phyloP scores from a whole-genome alignment of 1,139 yeast genomes.

The Tardiomyces blankii region DNA sequence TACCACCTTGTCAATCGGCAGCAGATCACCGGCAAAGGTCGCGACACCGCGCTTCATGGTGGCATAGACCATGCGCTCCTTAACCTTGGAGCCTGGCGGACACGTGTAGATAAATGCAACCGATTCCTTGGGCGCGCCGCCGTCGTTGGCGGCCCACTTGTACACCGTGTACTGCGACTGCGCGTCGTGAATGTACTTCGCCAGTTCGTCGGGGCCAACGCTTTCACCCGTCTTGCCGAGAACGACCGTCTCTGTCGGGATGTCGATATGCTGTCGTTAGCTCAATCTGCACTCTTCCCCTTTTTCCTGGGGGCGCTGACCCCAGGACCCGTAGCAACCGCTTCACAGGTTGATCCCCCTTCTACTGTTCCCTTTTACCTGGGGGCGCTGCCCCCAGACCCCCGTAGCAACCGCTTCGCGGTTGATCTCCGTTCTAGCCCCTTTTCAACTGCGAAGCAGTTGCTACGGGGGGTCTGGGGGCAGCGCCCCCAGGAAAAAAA shows the following conservation, averaged over 20 bases:
- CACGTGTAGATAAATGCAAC: constrained; percentile 68
- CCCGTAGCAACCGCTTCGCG: too few relatives aligned
- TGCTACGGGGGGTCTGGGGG: too few relatives aligned
- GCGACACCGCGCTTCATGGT: constrained; percentile 64
- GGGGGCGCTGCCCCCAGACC: too few relatives aligned
- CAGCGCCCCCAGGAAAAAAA: too few relatives aligned
- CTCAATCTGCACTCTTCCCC: constrained; percentile 4
- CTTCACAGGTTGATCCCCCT: too few relatives aligned
- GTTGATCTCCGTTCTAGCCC: too few relatives aligned
- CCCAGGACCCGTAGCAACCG: too few relatives aligned
- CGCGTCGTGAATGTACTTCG: constrained; percentile 27
- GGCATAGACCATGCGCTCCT: constrained; percentile 89
- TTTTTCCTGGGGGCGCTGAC: too few relatives aligned
- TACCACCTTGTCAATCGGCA: constrained; percentile 15
- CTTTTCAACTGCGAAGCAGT: too few relatives aligned
- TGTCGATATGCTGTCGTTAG: constrained; percentile 21
- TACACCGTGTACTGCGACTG: constrained; percentile 54
- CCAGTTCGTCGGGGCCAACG: constrained; percentile 14
- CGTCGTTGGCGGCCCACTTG: constrained; percentile 21
- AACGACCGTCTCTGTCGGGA: constrained; percentile 26
- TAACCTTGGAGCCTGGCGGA: constrained; percentile 83
- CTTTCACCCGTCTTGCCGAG: constrained; percentile 13
- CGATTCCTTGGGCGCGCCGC: constrained; percentile 7
- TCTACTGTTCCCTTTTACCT: too few relatives aligned
- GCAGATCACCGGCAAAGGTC: constrained; percentile 32